Evolutionary conservation across 257 asterid species (phyloP).

Genomic region (Solanum microdontum): DNA sequence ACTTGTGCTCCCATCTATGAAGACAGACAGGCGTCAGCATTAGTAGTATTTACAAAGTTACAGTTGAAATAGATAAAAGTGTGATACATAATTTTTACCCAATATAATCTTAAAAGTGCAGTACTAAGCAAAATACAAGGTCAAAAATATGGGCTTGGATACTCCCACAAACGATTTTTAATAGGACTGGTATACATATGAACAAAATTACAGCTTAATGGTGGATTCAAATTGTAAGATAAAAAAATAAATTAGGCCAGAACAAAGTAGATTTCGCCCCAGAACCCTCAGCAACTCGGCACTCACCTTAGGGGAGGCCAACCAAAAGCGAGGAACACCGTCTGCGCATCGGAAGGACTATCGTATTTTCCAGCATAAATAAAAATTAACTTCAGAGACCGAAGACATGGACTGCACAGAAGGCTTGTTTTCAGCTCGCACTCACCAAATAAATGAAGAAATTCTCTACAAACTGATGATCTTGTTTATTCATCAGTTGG

Average conservation of each 20-base stretch:
- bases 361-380: not conserved
- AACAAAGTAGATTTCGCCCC: not conserved
- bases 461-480: not conserved
- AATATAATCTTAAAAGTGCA: not conserved
- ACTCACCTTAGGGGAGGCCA: not conserved
- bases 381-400: not conserved
- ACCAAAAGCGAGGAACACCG: not conserved
- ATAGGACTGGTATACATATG: not conserved
- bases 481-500: not conserved
- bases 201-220: slow-evolving; percentile 5
- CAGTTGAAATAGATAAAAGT: not conserved
- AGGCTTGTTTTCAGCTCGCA: not conserved
- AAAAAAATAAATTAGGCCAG: not conserved
- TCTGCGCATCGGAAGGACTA: not conserved
- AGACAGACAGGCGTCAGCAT: not conserved
- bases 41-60: not conserved
- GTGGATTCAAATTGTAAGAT: not conserved
- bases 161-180: not conserved
- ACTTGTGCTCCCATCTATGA: not conserved
- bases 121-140: not conserved
- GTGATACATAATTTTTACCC: not conserved
- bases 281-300: not conserved
- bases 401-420: not conserved
- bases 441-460: not conserved
- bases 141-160: not conserved